Evolutionary conservation across 2,329 filamentous ascomycete species (phyloP).

Genomic region (Aspergillus melleus): DNA sequence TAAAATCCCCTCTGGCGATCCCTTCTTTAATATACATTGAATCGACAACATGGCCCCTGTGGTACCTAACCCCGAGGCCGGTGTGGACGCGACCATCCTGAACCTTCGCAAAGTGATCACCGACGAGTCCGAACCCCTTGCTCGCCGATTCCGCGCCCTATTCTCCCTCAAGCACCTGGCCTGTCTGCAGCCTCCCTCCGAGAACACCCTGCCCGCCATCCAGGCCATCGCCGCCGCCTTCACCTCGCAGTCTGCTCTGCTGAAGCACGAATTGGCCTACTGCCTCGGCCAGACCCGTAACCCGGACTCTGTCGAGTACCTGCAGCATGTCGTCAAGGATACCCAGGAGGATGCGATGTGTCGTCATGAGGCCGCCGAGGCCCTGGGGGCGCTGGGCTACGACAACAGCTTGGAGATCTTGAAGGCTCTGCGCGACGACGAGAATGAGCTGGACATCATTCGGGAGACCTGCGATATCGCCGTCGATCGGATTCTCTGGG

Average conservation of each 20-base stretch:
- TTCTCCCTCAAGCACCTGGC: slow-evolving; percentile 97
- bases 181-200: slow-evolving; percentile 59
- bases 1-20: slow-evolving; percentile 2
- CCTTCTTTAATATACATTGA: neutral
- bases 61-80: slow-evolving; percentile 26
- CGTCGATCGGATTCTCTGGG: slow-evolving; percentile 91
- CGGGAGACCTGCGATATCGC: slow-evolving; percentile 96
- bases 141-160: slow-evolving; percentile 88
- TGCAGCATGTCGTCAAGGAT: slow-evolving; percentile 74
- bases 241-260: slow-evolving; percentile 76
- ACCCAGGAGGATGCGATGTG: slow-evolving; percentile 89
- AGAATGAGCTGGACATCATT: slow-evolving; percentile 76
- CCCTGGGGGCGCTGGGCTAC: slow-evolving; percentile 82
- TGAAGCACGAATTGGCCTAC: slow-evolving; percentile 97
- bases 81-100: slow-evolving; percentile 40
- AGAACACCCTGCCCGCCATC: slow-evolving; percentile 63
- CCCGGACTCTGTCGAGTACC: slow-evolving; percentile 67
- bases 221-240: slow-evolving; percentile 88
- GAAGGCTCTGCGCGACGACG: slow-evolving; percentile 69
- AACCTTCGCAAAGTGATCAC: slow-evolving; percentile 69
- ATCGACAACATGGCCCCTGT: slow-evolving; percentile 32
- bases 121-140: slow-evolving; percentile 78
- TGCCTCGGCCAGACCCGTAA: slow-evolving; percentile 91
- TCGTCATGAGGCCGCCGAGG: slow-evolving; percentile 93
- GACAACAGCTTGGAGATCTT: slow-evolving; percentile 71